Conservation (phyloP, 352 stramenopile species). For the Phytophthora cryptogea region DNA sequence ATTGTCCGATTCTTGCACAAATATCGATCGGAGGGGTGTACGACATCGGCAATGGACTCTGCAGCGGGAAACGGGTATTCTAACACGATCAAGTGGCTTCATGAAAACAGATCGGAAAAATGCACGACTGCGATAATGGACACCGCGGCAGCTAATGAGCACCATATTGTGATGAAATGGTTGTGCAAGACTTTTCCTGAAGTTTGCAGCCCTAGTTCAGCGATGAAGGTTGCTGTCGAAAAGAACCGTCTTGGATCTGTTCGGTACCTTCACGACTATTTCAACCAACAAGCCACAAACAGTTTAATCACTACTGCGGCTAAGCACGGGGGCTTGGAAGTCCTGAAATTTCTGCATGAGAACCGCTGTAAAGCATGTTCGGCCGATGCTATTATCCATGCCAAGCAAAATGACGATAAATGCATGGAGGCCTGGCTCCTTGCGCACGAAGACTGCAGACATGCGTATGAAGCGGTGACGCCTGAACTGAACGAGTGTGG, state of each 20-base stretch:
- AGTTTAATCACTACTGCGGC: constrained; percentile 13
- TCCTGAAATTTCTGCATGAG: constrained; percentile 20
- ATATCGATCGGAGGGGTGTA: constrained; percentile 24
- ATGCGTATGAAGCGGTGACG: constrained; percentile 7
- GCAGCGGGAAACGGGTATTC: constrained; percentile 5
- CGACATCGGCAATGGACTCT: constrained; percentile 22
- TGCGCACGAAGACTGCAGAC: constrained; percentile 13
- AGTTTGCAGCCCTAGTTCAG: too few relatives aligned
- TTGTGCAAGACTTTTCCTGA: too few relatives aligned
- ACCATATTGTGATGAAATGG: constrained; percentile 20
- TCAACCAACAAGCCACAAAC: constrained; percentile 16
- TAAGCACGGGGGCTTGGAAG: constrained; percentile 12
- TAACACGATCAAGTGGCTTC: constrained; percentile 19
- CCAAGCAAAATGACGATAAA: constrained; percentile 5
- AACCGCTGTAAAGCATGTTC: constrained; percentile 2
- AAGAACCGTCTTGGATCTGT: too few relatives aligned
- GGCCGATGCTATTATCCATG: constrained; percentile 8
- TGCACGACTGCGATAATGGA: constrained; percentile 21
- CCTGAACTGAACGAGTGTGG: too few relatives aligned
- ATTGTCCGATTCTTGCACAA: constrained; percentile 13
- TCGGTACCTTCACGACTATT: constrained; percentile 15
- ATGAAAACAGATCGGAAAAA: constrained; percentile 10
- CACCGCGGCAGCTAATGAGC: constrained; percentile 19
- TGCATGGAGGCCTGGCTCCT: neutral
- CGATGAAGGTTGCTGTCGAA: too few relatives aligned